Evolutionary conservation across 2,329 filamentous ascomycete genomes (phyloP).

Genomic region (Lomentospora prolificans): DNA sequence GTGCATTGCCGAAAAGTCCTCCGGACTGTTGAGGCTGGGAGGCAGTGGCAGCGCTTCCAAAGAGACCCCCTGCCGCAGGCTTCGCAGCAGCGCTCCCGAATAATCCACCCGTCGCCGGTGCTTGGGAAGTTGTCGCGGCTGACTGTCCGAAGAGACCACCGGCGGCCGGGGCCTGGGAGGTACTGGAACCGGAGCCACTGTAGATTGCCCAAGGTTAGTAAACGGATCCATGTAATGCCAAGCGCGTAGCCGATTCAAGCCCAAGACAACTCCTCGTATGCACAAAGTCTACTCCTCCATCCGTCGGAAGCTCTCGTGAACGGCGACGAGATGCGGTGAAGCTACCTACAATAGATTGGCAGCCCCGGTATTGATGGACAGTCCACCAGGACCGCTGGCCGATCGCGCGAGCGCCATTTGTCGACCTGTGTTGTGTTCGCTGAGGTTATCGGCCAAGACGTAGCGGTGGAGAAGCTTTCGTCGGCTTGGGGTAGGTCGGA

Average conservation of each 20-base stretch:
- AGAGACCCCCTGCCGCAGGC: constrained; percentile 19
- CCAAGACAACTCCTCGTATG: no score
- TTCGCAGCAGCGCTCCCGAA: constrained; percentile 24
- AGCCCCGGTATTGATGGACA: constrained; percentile 54
- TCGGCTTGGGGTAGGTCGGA: not conserved
- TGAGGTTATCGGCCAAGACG: not conserved
- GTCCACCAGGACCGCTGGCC: constrained; percentile 48
- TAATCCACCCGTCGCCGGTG: constrained; percentile 24
- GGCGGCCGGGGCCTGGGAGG: constrained; percentile 22
- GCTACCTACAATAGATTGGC: constrained; percentile 44
- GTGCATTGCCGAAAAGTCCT: not conserved
- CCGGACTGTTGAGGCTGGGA: constrained; percentile 14
- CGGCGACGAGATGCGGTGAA: constrained; percentile 1
- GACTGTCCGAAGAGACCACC: constrained; percentile 26
- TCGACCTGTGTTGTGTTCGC: not conserved
- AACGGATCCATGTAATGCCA: not conserved
- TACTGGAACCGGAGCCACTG: not conserved
- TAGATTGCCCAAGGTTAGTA: not conserved
- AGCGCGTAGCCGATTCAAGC: no score
- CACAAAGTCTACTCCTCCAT: no score
- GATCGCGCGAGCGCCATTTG: constrained; percentile 44
- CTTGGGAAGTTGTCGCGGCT: constrained; percentile 18
- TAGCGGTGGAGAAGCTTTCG: not conserved
- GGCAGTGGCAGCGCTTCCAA: constrained; percentile 18
- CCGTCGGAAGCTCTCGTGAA: no score